phyloP scores from a whole-genome alignment of 805 yeast genomes.

The Starmerella tilneyi region DNA sequence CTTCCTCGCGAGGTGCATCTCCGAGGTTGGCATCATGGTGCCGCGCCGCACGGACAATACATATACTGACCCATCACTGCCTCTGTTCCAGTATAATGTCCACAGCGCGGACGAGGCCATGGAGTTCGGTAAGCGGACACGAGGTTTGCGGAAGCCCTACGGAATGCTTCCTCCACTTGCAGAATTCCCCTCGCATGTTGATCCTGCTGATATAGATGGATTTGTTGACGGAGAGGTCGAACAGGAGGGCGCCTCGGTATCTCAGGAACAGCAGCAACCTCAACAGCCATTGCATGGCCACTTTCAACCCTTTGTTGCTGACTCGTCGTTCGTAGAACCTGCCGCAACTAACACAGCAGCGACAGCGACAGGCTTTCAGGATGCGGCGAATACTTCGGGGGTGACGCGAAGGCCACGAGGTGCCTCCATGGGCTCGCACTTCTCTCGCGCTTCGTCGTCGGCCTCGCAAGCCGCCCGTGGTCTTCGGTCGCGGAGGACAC shows the following conservation, averaged over 20 bases:
- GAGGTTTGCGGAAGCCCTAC: slow-evolving; percentile 10
- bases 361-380: background rate
- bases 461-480: slow-evolving; percentile 12
- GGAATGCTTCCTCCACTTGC: slow-evolving; percentile 18
- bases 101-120: slow-evolving; percentile 50
- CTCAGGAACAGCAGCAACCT: background rate
- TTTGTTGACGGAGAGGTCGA: slow-evolving; percentile 7
- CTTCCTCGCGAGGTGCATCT: slow-evolving; percentile 29
- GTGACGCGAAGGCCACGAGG: no score
- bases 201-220: background rate
- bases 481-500: slow-evolving; percentile 11
- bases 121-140: slow-evolving; percentile 11
- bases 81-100: slow-evolving; percentile 36
- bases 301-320: slow-evolving; percentile 1
- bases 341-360: background rate
- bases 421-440: background rate
- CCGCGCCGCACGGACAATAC: slow-evolving; percentile 31
- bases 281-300: background rate
- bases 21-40: slow-evolving; percentile 30
- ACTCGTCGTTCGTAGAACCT: background rate
- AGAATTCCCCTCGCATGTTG: background rate
- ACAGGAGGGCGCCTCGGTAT: no score
- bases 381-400: no score
- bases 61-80: slow-evolving; percentile 30
- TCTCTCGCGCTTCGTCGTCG: slow-evolving; percentile 13